A percentile compares a stretch with the other conserved stretches of the same genome.
Evolutionary conservation across 2,329 filamentous ascomycete genomes (phyloP).

Genomic region (Sporothrix luriei): DNA sequence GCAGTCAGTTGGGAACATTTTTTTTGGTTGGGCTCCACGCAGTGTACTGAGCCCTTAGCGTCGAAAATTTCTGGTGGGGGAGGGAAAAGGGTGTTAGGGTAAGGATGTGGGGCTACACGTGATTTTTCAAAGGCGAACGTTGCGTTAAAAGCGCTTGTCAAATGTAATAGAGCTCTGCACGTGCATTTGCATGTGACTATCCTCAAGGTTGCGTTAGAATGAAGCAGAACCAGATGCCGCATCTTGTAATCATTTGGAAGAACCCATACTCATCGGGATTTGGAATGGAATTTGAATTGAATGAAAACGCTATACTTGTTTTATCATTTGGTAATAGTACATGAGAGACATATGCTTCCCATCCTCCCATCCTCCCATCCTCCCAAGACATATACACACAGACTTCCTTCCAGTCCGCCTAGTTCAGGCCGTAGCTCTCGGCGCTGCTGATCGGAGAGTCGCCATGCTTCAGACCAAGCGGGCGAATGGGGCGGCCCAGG

Average conservation of each 20-base stretch:
- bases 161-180: neutral
- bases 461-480: neutral
- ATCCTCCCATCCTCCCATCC: neutral
- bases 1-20: slow-evolving; percentile 27
- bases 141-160: neutral
- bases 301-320: slow-evolving; percentile 22
- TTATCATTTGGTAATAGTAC: slow-evolving; percentile 27
- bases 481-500: neutral
- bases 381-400: slow-evolving; percentile 28
- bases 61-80: slow-evolving; percentile 21
- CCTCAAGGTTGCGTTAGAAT: too few relatives aligned
- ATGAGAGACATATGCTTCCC: slow-evolving; percentile 22
- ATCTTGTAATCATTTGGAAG: too few relatives aligned
- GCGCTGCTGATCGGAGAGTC: slow-evolving; percentile 43
- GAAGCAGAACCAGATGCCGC: too few relatives aligned
- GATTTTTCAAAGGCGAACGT: neutral
- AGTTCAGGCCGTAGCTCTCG: slow-evolving; percentile 46
- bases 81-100: slow-evolving; percentile 26
- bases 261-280: neutral
- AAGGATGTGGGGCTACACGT: slow-evolving; percentile 19
- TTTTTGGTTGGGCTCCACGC: slow-evolving; percentile 25
- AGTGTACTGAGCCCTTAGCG: slow-evolving; percentile 7
- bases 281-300: neutral
- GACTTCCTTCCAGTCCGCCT: neutral
- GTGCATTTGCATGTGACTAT: neutral